Evolutionary conservation across 2,329 filamentous ascomycete genomes (phyloP).

Genomic region (Ilyonectria robusta): DNA sequence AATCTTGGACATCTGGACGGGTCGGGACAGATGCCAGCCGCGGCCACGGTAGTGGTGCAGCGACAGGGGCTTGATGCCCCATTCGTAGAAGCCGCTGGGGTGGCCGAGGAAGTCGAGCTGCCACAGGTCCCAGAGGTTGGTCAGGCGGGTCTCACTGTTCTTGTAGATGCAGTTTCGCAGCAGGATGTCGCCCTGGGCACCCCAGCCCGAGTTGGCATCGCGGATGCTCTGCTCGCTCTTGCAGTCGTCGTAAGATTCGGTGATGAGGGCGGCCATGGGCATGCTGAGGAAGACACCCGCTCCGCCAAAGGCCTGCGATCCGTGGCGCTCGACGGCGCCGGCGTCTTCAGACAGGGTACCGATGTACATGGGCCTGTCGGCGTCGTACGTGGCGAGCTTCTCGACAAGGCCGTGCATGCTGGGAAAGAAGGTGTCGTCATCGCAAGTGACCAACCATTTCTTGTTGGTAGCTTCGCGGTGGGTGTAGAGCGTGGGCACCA

Average conservation of each 20-base stretch:
- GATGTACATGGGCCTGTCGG: constrained; percentile 68
- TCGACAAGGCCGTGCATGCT: constrained; percentile 69
- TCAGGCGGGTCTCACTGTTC: constrained; percentile 71
- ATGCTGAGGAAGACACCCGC: constrained; percentile 74
- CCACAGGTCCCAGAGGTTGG: constrained; percentile 69
- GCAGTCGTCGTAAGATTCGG: constrained; percentile 61
- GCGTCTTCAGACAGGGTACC: constrained; percentile 74
- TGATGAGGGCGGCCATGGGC: constrained; percentile 62
- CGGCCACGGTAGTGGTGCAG: constrained; percentile 76
- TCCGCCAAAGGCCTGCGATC: constrained; percentile 75
- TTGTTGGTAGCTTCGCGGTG: constrained; percentile 63
- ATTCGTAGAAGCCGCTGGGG: constrained; percentile 75
- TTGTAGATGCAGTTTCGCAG: constrained; percentile 76
- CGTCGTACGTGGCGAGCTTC: constrained; percentile 66
- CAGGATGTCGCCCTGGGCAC: constrained; percentile 72
- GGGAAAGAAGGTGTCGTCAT: constrained; percentile 77
- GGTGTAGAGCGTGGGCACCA: constrained; percentile 68
- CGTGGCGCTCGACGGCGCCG: constrained; percentile 71
- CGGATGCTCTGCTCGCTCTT: constrained; percentile 65
- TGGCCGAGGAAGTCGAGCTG: constrained; percentile 74
- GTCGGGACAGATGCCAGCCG: constrained; percentile 68
- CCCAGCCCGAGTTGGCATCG: constrained; percentile 71
- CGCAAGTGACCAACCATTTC: constrained; percentile 74
- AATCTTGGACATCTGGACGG: constrained; percentile 70
- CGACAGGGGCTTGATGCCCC: constrained; percentile 71